Evolutionary conservation across 1,284 basidiomycete genomes (phyloP).

Genomic region (Ustanciosporium gigantosporum): DNA sequence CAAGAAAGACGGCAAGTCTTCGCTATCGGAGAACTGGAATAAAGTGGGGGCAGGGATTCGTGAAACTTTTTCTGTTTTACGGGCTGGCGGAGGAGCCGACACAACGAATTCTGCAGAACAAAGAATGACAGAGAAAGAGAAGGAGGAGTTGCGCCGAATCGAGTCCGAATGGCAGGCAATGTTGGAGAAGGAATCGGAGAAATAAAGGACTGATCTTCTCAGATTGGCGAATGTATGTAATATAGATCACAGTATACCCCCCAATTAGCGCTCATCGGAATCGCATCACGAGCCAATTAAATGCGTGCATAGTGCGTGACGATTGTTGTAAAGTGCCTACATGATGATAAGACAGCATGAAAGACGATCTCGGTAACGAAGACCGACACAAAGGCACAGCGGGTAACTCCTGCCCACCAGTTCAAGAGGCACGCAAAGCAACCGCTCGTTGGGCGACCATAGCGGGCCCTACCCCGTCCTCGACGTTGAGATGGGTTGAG

Average conservation of each 20-base stretch:
- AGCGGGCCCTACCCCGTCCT: slow-evolving; percentile 57
- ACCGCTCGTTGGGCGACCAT: slow-evolving; percentile 54
- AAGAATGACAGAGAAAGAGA: not conserved
- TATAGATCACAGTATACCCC: too few relatives aligned
- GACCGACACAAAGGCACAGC: too few relatives aligned
- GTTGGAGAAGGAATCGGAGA: not conserved
- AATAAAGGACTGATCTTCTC: too few relatives aligned
- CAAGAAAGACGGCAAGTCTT: slow-evolving; percentile 6
- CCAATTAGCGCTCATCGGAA: too few relatives aligned
- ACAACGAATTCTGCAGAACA: not conserved
- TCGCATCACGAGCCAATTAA: too few relatives aligned
- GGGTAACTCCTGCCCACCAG: too few relatives aligned
- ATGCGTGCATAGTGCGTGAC: too few relatives aligned
- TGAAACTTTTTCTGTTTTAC: slow-evolving; percentile 7
- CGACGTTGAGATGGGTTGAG: slow-evolving; percentile 78
- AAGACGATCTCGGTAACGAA: not conserved
- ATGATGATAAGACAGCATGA: not conserved
- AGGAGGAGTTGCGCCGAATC: not conserved
- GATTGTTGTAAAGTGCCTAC: too few relatives aligned
- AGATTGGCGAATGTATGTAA: too few relatives aligned
- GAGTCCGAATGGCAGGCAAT: not conserved
- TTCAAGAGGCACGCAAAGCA: slow-evolving; percentile 47
- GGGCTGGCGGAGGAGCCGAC: not conserved
- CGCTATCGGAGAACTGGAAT: slow-evolving; percentile 7
- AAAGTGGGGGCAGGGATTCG: slow-evolving; percentile 21